Conservation (phyloP, 495 filamentous ascomycete species). For the Lasiosphaeriaceae sp. region DNA sequence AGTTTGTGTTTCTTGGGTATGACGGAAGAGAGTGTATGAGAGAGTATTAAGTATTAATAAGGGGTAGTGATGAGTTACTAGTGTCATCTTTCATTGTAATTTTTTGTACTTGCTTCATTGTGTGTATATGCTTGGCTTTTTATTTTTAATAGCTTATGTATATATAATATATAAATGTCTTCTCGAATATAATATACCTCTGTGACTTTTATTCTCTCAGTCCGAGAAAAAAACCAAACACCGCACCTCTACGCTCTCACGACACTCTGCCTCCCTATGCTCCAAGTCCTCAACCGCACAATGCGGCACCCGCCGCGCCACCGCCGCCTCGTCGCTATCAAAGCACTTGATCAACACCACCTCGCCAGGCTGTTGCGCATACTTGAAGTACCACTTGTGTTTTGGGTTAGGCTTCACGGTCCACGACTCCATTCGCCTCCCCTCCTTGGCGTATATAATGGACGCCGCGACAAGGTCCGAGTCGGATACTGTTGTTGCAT, state of each 20-base stretch:
- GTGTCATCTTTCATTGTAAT: no score
- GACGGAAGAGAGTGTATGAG: no score
- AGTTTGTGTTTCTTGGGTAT: background rate
- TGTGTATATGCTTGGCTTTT: no score
- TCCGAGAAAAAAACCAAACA: slow-evolving; percentile 17
- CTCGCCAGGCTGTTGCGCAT: slow-evolving; percentile 55
- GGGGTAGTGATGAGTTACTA: no score
- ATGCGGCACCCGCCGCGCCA: slow-evolving; percentile 60
- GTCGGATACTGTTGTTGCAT: slow-evolving; percentile 55
- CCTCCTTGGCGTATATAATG: slow-evolving; percentile 57
- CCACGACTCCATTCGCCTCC: slow-evolving; percentile 56
- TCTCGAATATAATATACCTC: no score
- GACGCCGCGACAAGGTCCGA: slow-evolving; percentile 64
- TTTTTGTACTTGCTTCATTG: no score
- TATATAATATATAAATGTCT: no score
- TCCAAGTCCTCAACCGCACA: slow-evolving; percentile 55
- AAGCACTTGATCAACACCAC: slow-evolving; percentile 68
- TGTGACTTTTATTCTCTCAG: background rate
- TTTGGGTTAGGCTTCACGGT: slow-evolving; percentile 51
- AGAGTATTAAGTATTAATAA: no score
- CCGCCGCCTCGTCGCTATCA: slow-evolving; percentile 54
- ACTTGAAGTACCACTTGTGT: slow-evolving; percentile 75
- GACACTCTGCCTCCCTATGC: slow-evolving; percentile 33
- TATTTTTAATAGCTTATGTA: no score
- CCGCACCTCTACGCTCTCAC: slow-evolving; percentile 63